Conservation (phyloP, 768 basidiomycete species). For the Naganishia friedmannii region DNA sequence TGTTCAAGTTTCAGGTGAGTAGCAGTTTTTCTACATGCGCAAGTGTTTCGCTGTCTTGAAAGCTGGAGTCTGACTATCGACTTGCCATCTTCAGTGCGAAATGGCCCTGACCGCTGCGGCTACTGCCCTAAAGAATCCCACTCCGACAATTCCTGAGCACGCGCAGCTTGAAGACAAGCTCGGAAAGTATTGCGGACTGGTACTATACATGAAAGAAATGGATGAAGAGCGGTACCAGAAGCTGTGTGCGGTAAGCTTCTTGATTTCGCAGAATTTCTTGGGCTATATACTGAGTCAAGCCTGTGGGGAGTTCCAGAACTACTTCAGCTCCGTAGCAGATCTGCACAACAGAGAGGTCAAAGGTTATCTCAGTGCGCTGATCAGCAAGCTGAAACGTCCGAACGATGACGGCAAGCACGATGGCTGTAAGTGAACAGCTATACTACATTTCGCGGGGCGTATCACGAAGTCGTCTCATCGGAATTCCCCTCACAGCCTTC, state of each 20-base stretch:
- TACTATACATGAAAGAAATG: slow-evolving; percentile 95
- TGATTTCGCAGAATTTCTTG: background rate
- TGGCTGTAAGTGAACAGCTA: slow-evolving; percentile 58
- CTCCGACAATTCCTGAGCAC: slow-evolving; percentile 61
- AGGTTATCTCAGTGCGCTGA: slow-evolving; percentile 63
- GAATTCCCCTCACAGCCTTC: slow-evolving; percentile 37
- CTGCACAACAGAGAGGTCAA: slow-evolving; percentile 79
- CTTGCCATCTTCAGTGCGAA: slow-evolving; percentile 19
- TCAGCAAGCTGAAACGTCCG: slow-evolving; percentile 63
- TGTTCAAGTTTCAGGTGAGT: slow-evolving; percentile 81
- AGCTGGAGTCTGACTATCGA: background rate
- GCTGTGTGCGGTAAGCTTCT: slow-evolving; percentile 74
- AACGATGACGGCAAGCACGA: slow-evolving; percentile 68
- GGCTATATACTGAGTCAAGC: background rate
- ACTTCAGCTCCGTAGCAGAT: slow-evolving; percentile 80
- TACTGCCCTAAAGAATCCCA: slow-evolving; percentile 51
- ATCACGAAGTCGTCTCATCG: background rate
- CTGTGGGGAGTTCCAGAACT: slow-evolving; percentile 60
- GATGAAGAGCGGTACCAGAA: slow-evolving; percentile 83
- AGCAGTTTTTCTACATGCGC: background rate
- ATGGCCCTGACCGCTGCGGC: slow-evolving; percentile 27
- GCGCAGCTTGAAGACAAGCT: slow-evolving; percentile 74
- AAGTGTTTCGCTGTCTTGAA: background rate
- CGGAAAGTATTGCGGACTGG: slow-evolving; percentile 79
- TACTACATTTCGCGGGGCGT: background rate